phyloP scores from a whole-genome alignment of 2,329 filamentous ascomycete genomes.

The Talaromyces sp. region DNA sequence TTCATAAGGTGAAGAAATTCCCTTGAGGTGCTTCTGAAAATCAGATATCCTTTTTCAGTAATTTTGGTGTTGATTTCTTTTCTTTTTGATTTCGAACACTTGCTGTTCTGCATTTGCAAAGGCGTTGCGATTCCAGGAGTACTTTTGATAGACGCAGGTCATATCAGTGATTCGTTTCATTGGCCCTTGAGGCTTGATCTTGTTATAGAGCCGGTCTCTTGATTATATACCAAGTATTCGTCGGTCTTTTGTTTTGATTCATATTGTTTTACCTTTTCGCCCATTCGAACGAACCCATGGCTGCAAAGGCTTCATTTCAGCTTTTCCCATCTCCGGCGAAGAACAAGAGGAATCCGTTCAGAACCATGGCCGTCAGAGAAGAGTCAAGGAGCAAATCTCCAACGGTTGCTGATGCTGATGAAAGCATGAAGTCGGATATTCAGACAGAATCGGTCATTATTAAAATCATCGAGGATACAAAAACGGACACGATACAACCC shows the following conservation, averaged over 20 bases:
- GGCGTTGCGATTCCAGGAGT: not conserved
- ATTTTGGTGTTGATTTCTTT: constrained; percentile 1
- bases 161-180: constrained; percentile 2
- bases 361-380: constrained; percentile 24
- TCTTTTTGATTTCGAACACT: not conserved
- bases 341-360: constrained; percentile 33
- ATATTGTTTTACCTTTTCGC: not conserved
- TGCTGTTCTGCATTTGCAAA: constrained; percentile 6
- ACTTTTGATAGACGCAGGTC: constrained; percentile 9
- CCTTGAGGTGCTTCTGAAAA: not conserved
- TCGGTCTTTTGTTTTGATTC: not conserved
- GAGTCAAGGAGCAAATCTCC: constrained; percentile 20
- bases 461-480: constrained; percentile 31
- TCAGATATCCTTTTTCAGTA: not conserved
- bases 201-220: constrained; percentile 14
- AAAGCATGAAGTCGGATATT: constrained; percentile 24
- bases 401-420: constrained; percentile 24
- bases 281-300: constrained; percentile 5
- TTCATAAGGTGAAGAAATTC: constrained; percentile 8
- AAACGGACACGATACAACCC: constrained; percentile 9
- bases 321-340: constrained; percentile 37
- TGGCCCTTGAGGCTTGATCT: not conserved
- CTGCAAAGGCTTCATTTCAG: constrained; percentile 35
- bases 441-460: constrained; percentile 35
- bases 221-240: not conserved